Conservation (phyloP, 1,139 yeast species). For the Hyphopichia pseudoburtonii region DNA sequence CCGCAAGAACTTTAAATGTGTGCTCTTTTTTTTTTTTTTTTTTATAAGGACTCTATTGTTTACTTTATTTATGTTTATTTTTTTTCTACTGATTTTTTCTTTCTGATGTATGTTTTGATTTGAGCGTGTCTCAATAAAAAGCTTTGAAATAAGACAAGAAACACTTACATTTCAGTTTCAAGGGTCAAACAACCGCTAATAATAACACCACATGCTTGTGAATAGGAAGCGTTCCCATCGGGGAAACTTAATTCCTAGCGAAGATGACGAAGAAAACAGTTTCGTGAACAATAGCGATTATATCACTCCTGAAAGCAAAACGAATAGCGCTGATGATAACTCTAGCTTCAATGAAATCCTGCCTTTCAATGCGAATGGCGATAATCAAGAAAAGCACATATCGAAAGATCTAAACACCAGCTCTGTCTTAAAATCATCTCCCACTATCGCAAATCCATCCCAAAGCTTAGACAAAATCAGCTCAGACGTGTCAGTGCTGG, state of each 20-base stretch:
- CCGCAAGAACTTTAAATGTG: too few relatives aligned
- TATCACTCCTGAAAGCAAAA: conserved; percentile 6
- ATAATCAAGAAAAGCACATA: neutral
- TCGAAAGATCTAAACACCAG: neutral
- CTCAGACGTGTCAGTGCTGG: neutral
- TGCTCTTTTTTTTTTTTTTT: too few relatives aligned
- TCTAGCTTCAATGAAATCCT: neutral
- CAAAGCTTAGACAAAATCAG: neutral
- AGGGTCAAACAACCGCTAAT: too few relatives aligned
- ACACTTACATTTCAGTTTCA: too few relatives aligned
- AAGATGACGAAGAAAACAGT: conserved; percentile 23
- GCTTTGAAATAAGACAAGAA: too few relatives aligned
- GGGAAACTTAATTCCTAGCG: conserved; percentile 11
- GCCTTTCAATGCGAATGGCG: conserved; percentile 2
- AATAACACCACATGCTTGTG: neutral
- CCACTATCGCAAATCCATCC: neutral
- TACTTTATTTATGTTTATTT: neutral
- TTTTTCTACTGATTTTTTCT: too few relatives aligned
- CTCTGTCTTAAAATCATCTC: conserved; percentile 1
- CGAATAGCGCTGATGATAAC: conserved; percentile 2
- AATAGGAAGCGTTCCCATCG: conserved; percentile 18
- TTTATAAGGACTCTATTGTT: neutral
- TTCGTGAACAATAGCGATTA: conserved; percentile 47
- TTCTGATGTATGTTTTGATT: neutral
- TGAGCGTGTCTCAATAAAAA: neutral